phyloP scores from a whole-genome alignment of 495 filamentous ascomycete species.

The Evernia prunastri region DNA sequence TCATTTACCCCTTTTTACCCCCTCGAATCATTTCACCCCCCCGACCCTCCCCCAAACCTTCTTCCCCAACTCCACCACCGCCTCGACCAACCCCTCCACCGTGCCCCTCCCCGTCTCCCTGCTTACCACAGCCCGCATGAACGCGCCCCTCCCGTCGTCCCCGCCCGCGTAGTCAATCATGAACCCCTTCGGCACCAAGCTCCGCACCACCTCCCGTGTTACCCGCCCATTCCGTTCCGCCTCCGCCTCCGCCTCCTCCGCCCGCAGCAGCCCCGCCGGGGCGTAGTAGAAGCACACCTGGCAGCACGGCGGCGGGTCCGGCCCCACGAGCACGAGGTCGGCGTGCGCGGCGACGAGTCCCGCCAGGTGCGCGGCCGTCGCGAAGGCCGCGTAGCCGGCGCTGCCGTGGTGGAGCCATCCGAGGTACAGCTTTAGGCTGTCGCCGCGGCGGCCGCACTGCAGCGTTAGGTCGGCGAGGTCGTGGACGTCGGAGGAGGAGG shows the following conservation, averaged over 20 bases:
- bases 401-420: conserved; percentile 84
- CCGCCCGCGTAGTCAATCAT: conserved; percentile 89
- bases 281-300: conserved; percentile 94
- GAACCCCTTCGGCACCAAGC: conserved; percentile 67
- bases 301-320: conserved; percentile 76
- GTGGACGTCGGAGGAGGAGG: conserved; percentile 52
- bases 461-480: conserved; percentile 91
- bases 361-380: conserved; percentile 58
- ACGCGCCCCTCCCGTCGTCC: conserved; percentile 59
- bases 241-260: conserved; percentile 51
- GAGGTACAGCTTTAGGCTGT: conserved; percentile 79
- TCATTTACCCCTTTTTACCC: not conserved
- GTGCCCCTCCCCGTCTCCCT: conserved; percentile 63
- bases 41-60: conserved; percentile 31
- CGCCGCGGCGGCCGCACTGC: conserved; percentile 83
- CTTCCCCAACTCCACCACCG: conserved; percentile 60
- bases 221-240: conserved; percentile 58
- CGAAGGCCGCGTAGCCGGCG: conserved; percentile 60
- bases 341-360: conserved; percentile 43
- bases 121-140: conserved; percentile 88
- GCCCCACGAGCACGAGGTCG: conserved; percentile 64
- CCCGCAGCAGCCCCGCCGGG: conserved; percentile 24
- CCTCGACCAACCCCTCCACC: conserved; percentile 67
- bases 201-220: conserved; percentile 61
- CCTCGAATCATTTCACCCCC: not conserved